A percentile compares a stretch with the other conserved stretches of the same genome.
These are phyloP conservation scores for Russula olivacea DNA, from an alignment of 768 basidiomycete genomes.

Conservation along the genomic window DNA sequence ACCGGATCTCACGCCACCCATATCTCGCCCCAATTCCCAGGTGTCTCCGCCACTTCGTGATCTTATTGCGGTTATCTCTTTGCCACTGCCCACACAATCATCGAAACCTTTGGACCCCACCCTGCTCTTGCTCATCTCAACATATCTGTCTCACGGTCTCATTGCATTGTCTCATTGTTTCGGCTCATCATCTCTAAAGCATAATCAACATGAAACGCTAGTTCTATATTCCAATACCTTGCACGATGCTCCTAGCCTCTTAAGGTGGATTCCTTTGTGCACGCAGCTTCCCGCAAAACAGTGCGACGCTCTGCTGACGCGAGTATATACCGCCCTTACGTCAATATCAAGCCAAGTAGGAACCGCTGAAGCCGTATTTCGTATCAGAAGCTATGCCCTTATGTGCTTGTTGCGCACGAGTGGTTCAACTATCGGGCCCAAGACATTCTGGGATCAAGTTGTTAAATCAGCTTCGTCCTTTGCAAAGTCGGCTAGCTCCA, in stretches of 20 bases:
- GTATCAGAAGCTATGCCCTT: slow-evolving; percentile 41
- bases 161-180: slow-evolving; percentile 34
- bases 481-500: slow-evolving; percentile 25
- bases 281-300: slow-evolving; percentile 46
- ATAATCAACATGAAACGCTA: slow-evolving; percentile 13
- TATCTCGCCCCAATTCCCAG: slow-evolving; percentile 18
- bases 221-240: slow-evolving; percentile 34
- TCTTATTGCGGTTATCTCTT: slow-evolving; percentile 33
- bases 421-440: slow-evolving; percentile 42
- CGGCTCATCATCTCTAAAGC: slow-evolving; percentile 23
- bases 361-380: slow-evolving; percentile 31
- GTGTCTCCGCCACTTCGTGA: slow-evolving; percentile 14
- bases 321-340: slow-evolving; percentile 50
- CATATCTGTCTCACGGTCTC: slow-evolving; percentile 53
- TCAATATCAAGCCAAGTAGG: slow-evolving; percentile 24
- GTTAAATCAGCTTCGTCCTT: slow-evolving; percentile 46
- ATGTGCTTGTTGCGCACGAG: slow-evolving; percentile 44
- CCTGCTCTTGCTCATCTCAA: slow-evolving; percentile 50
- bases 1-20: background rate
- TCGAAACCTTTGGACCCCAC: slow-evolving; percentile 29
- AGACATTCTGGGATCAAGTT: slow-evolving; percentile 67
- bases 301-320: slow-evolving; percentile 51
- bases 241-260: slow-evolving; percentile 35
- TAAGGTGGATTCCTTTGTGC: slow-evolving; percentile 49
- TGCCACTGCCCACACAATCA: slow-evolving; percentile 39